Base-by-base conservation (phyloP, 441 rosid genomes). In the Geranium incanum region DNA sequence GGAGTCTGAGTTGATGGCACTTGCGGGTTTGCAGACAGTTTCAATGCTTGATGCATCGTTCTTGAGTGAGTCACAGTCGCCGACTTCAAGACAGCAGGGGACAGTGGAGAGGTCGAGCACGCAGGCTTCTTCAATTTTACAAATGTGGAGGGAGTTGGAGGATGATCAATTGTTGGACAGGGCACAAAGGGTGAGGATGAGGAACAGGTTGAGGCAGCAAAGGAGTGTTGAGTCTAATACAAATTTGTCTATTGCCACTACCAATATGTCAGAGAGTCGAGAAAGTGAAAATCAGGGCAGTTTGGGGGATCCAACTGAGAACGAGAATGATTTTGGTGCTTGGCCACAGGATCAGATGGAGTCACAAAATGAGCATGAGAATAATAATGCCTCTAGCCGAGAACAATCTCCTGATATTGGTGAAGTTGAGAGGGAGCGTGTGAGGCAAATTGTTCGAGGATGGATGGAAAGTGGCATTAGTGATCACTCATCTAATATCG, bases 91-190 rank as follows among this genome's bases (percentile, higher is more conserved):
- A 74, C 78, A 88, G 77, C 93, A 87, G 71, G 93, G 90, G 2
- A 77, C 83, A 6, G 83, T 71, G 18, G 97, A 91, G 79, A 81
- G 89, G 80, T 95, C 97, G 0, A 87, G 78, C 71, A 91, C 90
- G 62, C 91, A 76, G 74, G 95, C 97, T 3, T 91, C 97, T 59
- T 38, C 88, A 0, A 91, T 91, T 80, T 66, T 89, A 80, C 94
- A 87, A 77, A 91, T 91, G 97, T 91, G 97, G 97, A 80, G 97
- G 81, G 97, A 91, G 84, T 78, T 91, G 84, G 97, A 91, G 83
- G 97, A 91, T 78, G 97, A 87, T 70, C 95, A 91, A 79, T n/a
- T 87, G 81, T 72, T 91, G 83, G 86, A 71, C 74, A 84, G 97
- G 80, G 91, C 93, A 0, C 85, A 76, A 71, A 85, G 92, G 72